Base-by-base conservation (phyloP, 306 rosid species). In the Vigna unguiculata region DNA sequence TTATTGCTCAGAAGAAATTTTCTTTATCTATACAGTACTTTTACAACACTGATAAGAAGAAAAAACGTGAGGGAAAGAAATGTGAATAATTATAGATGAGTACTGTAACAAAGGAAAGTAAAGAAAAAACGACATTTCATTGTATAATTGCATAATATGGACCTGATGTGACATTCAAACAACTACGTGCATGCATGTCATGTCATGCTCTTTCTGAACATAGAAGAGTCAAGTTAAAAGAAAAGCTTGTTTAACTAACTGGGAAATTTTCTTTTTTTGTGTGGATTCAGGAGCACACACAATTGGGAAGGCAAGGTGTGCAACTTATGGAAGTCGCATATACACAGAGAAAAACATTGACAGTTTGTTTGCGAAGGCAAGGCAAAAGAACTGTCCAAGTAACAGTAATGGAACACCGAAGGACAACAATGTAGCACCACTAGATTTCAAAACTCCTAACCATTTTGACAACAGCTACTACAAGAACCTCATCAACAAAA, bases 231-330 rank as follows among this genome's bases (percentile, higher is more conserved):
- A 51, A 52, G 53, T 70, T 70, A 69, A 76, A 16, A 6, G 14
- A 16, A 41, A 61, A 75, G 36, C 77, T 69, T 40, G 81, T 40
- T 59, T 75, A 59, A 24, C 81, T 19, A 55, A 69, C 58, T 34
- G 10, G 47, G 22, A 41, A 59, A 58, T 14, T 52, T 47, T 15
- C 14, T 4, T 40, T 52, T 47, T 15, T 17, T 49, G 34, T 68
- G 36, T 60, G 69, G 1, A 70, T 52, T 64, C 70, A 91, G 98
- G 98, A 58, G 93, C 87, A 0, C 98, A 91, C 85, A 94, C 98
- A 30, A 89, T 94, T 20, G 98, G 98, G 0, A 77, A 86, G 63
- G 90, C 98, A 71, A 87, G 84, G 77, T 94, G 98, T 51, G 0
- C 46, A 8, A 0, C 0, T 21, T 94, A 85, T 77, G 78, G 69